phyloP scores from a whole-genome alignment of 441 rosid genomes.

The Populus trichocarpa region DNA sequence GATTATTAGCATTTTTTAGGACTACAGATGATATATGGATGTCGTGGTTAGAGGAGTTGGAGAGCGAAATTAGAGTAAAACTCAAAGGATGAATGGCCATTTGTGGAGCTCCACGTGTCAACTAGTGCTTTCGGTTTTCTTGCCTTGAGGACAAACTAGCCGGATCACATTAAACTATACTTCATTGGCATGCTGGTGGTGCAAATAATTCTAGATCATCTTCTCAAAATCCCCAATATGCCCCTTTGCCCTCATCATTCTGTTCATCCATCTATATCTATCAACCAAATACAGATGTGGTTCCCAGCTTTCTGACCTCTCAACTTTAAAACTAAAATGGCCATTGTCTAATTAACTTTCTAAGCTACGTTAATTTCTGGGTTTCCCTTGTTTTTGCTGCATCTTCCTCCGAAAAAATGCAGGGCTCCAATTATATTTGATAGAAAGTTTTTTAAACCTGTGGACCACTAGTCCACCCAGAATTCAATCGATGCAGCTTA shows the following conservation, averaged over 20 bases:
- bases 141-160: slow-evolving; percentile 31
- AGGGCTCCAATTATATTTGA: not conserved
- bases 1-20: not conserved
- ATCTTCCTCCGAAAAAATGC: too few relatives aligned
- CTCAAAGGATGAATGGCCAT: slow-evolving; percentile 20
- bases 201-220: not conserved
- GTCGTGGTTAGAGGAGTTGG: slow-evolving; percentile 34
- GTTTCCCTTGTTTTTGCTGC: too few relatives aligned
- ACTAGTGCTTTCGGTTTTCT: slow-evolving; percentile 25
- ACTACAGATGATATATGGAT: slow-evolving; percentile 4
- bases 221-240: slow-evolving; percentile 13
- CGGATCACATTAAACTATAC: slow-evolving; percentile 12
- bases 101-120: slow-evolving; percentile 36
- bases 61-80: slow-evolving; percentile 32
- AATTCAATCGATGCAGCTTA: too few relatives aligned
- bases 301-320: not conserved
- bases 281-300: not conserved
- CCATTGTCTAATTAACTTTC: not conserved
- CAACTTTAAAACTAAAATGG: slow-evolving; percentile 3
- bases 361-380: not conserved
- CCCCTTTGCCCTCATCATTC: not conserved
- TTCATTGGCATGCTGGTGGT: slow-evolving; percentile 20
- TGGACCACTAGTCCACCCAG: too few relatives aligned
- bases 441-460: too few relatives aligned
- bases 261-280: not conserved